Base-by-base conservation (phyloP, 2,329 filamentous ascomycete genomes). In the Aureobasidium uvarum region DNA sequence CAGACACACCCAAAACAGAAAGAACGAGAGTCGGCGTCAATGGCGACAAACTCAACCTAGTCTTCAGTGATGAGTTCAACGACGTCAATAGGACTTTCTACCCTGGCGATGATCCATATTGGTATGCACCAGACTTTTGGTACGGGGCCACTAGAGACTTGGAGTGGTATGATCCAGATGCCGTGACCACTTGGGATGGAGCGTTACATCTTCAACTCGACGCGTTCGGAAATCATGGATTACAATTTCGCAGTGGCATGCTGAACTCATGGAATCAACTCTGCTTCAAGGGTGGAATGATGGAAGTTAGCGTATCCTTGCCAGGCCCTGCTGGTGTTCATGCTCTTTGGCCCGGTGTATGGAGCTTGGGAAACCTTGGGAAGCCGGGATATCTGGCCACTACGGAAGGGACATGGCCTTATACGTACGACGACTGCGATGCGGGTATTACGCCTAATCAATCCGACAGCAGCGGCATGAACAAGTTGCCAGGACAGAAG, bases 61-160 rank as follows among this genome's bases (percentile, higher is more conserved):
- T 85, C 0, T 85, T 85, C 70, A 84, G 82, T 66, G 83, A 85
- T 66, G 83, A 85, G 67, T 85, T 85, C 73, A 84, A 84, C 67
- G 74, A 77, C 10, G 72, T 79, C 45, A 81, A 81, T 62, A 75
- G 83, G 36, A 83, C 82, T 0, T 85, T 85, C 69, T 85, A 84
- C 67, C 77, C 79, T 36, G 83, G 82, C n/a, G 83, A 85, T 68
- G 83, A 85, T 69, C 81, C 83, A 1, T 85, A 80, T 71, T 85
- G 80, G 76, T 80, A 75, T 39, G 82, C 80, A 14, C 78, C 79
- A 16, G 77, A 85, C 68, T 74, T 84, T 55, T 84, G 83, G 81
- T 85, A 85, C 72, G 81, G 80, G 50, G 80, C 80, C 8, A 84
- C 81, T 3, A 71, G 77, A 62, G 81, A 83, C 71, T 67, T 83